A percentile compares a stretch with the other conserved stretches of the same genome.
These are phyloP conservation scores for Psilocybe sp. DNA, from an alignment of 768 basidiomycete species.

Conservation along the genomic window DNA sequence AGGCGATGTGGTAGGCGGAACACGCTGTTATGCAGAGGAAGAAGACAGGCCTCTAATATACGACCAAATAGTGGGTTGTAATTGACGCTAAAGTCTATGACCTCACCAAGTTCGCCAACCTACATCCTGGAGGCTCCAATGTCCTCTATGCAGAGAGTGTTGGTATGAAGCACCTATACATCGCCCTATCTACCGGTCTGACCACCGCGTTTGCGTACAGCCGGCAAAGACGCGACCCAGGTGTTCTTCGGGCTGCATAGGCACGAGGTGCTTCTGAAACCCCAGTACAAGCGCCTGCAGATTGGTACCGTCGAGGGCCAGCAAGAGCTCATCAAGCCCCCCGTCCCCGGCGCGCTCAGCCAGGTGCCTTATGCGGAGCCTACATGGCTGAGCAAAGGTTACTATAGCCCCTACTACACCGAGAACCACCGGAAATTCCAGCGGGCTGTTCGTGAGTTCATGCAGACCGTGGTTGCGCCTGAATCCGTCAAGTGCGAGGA, in stretches of 20 bases:
- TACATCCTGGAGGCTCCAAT: slow-evolving; percentile 83
- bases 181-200: neutral
- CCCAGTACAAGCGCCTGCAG: slow-evolving; percentile 29
- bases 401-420: slow-evolving; percentile 30
- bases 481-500: slow-evolving; percentile 83
- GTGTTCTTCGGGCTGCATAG: slow-evolving; percentile 30
- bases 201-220: slow-evolving; percentile 24
- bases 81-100: slow-evolving; percentile 83
- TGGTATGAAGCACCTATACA: slow-evolving; percentile 38
- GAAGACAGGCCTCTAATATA: neutral
- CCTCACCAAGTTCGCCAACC: slow-evolving; percentile 71
- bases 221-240: slow-evolving; percentile 58
- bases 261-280: slow-evolving; percentile 28
- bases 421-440: slow-evolving; percentile 71
- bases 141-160: slow-evolving; percentile 67
- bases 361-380: slow-evolving; percentile 32
- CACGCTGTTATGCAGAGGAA: neutral
- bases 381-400: slow-evolving; percentile 30
- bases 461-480: slow-evolving; percentile 68
- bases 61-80: slow-evolving; percentile 65
- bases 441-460: slow-evolving; percentile 69
- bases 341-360: slow-evolving; percentile 26
- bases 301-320: slow-evolving; percentile 28
- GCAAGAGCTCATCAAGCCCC: slow-evolving; percentile 25
- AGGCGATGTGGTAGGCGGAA: slow-evolving; percentile 65